A percentile compares a stretch with the other conserved stretches of the same genome.
Conservation (phyloP, 305 asterid species). For the Fraxinus greggii region DNA sequence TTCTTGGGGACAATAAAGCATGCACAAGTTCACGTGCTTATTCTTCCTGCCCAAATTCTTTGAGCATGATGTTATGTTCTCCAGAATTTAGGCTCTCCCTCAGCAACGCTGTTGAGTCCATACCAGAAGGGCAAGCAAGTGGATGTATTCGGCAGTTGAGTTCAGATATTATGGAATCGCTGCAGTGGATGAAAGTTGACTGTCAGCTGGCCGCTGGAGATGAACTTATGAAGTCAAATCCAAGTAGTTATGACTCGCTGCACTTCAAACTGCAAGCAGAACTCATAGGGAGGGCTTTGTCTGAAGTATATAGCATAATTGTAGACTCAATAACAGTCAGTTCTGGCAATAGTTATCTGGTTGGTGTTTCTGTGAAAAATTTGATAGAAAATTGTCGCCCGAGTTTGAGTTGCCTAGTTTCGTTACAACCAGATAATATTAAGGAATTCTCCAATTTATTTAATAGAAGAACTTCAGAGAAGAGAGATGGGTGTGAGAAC, state of each 20-base stretch:
- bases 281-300: conserved; percentile 69
- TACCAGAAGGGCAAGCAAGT: conserved; percentile 95
- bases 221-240: conserved; percentile 32
- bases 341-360: conserved; percentile 65
- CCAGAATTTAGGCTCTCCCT: conserved; percentile 64
- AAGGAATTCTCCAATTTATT: conserved; percentile 41
- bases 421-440: conserved; percentile 37
- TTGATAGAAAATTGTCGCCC: conserved; percentile 55
- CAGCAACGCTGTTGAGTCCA: conserved; percentile 63
- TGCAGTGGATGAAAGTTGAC: conserved; percentile 62
- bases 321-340: conserved; percentile 73
- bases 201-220: conserved; percentile 38
- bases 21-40: conserved; percentile 23
- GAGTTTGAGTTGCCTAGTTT: conserved; percentile 48
- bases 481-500: conserved; percentile 35
- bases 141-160: conserved; percentile 63
- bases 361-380: conserved; percentile 60
- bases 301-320: conserved; percentile 64
- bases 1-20: conserved; percentile 36
- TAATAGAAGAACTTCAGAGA: conserved; percentile 38
- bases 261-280: conserved; percentile 49
- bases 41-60: conserved; percentile 47
- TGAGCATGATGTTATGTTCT: conserved; percentile 62
- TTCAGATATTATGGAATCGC: conserved; percentile 61
- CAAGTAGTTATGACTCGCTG: conserved; percentile 24